Evolutionary conservation across 129 eudicot species (phyloP).

Genomic region (Helianthus tuberosus): DNA sequence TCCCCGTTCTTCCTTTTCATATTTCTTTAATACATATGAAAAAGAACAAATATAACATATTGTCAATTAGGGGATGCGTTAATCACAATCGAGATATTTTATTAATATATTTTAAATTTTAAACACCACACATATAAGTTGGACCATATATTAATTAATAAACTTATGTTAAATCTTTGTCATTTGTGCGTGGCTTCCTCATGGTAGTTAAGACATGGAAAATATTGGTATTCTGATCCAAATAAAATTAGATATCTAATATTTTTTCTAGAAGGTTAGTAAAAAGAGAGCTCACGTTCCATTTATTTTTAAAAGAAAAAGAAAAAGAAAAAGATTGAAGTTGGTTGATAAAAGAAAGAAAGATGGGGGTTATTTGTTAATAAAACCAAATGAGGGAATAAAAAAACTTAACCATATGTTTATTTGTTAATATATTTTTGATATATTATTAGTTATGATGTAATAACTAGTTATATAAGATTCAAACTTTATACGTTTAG

Average conservation of each 20-base stretch:
- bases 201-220: constrained; percentile 28
- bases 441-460: too few species aligned
- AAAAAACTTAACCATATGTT: neutral
- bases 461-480: neutral
- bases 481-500: neutral
- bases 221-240: constrained; percentile 1
- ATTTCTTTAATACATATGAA: too few species aligned
- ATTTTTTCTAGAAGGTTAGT: constrained; percentile 26
- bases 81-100: neutral
- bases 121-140: constrained; percentile 23
- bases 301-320: neutral
- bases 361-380: neutral
- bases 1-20: too few species aligned
- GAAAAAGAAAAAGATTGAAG: neutral
- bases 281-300: constrained; percentile 12
- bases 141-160: constrained; percentile 23
- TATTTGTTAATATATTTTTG: too few species aligned
- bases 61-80: too few species aligned
- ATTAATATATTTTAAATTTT: neutral
- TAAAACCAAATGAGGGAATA: neutral
- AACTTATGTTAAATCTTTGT: neutral
- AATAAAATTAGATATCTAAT: too few species aligned
- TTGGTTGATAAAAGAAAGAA: neutral
- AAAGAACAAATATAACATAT: too few species aligned
- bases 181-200: constrained; percentile 33